Evolutionary conservation across 352 stramenopile genomes (phyloP), one percentile per base, ranked within the genome.

Genomic region (Phytophthora palmivora): DNA sequence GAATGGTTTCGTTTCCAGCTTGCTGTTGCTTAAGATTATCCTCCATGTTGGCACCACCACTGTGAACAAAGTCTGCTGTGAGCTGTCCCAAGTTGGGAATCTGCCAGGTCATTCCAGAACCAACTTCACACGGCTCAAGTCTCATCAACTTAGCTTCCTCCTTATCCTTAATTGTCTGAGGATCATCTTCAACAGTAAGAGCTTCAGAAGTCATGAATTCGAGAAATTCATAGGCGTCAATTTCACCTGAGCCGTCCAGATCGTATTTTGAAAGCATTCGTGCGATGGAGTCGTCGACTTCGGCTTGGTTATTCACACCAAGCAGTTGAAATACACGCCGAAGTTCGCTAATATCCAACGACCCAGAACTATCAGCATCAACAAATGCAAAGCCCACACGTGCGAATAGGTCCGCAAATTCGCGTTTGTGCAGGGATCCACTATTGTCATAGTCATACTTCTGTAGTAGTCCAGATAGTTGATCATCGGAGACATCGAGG

Each of bases 201-300:
- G 90, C 37, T 28, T 88, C 74, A 2, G 58, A 69, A 38, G 79
- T 88, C 78, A 93, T 89, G 37, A 91, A 89, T 30, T 91, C 78
- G 24, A 93, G 62, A 18, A 93, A 91, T 26, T 93, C 84, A 32
- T 80, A 63, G 39, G 79, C 74, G 28, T 91, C 84, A 30, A 93
- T 89, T 56, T 87, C 84, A 6, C 84, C 84, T n/a, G 78, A 89
- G 16, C 70, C 76, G 50, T 89, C 76, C 3, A 93, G 37, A 49
- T 93, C 84, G 48, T 93, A 91, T 15, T 76, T 75, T 0, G 72
- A 63, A 14, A 91, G 72, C 79, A 88, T 84, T 3, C 47, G 53
- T 14, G 61, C 56, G 11, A 71, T 60, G 0, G 55, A 39, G 32
- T 89, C 76, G 19, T 84, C 68, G 1, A 70, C 30, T 12, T 84